phyloP scores from a whole-genome alignment of 805 yeast genomes.

The Saccharomycopsis babjevae region DNA sequence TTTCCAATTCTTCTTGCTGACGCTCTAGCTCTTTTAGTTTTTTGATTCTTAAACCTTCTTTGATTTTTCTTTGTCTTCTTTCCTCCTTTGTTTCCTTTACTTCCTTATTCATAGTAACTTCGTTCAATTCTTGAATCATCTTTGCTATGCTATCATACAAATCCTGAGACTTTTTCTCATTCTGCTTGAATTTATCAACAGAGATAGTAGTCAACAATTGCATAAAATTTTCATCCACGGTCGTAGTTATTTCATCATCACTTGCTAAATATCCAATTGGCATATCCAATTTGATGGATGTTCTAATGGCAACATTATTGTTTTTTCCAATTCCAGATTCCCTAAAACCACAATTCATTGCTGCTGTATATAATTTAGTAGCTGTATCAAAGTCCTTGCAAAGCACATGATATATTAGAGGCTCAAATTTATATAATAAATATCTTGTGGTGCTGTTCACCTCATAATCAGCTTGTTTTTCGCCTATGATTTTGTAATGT shows the following conservation, averaged over 20 bases:
- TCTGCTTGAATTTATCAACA: slow-evolving; percentile 55
- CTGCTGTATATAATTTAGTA: slow-evolving; percentile 49
- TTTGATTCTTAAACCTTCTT: slow-evolving; percentile 10
- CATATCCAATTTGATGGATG: slow-evolving; percentile 60
- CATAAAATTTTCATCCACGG: slow-evolving; percentile 30
- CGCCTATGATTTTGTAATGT: background rate
- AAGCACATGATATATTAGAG: slow-evolving; percentile 74
- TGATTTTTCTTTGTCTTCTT: slow-evolving; percentile 20
- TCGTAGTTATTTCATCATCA: slow-evolving; percentile 20
- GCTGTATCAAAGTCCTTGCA: slow-evolving; percentile 57
- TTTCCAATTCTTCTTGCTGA: background rate
- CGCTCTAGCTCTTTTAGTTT: slow-evolving; percentile 1
- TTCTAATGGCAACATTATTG: slow-evolving; percentile 67
- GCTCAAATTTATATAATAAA: slow-evolving; percentile 72
- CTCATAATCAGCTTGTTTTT: background rate
- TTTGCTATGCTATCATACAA: slow-evolving; percentile 34
- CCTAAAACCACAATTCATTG: slow-evolving; percentile 79
- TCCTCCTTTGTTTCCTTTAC: slow-evolving; percentile 27
- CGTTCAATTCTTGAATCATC: slow-evolving; percentile 23
- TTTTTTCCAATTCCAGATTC: slow-evolving; percentile 82
- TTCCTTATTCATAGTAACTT: slow-evolving; percentile 17
- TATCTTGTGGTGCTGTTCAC: slow-evolving; percentile 32
- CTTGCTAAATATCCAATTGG: slow-evolving; percentile 52
- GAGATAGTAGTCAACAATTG: slow-evolving; percentile 43
- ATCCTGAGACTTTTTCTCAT: slow-evolving; percentile 43